Conservation (phyloP, 495 filamentous ascomycete species). For the Neurospora sp. region DNA sequence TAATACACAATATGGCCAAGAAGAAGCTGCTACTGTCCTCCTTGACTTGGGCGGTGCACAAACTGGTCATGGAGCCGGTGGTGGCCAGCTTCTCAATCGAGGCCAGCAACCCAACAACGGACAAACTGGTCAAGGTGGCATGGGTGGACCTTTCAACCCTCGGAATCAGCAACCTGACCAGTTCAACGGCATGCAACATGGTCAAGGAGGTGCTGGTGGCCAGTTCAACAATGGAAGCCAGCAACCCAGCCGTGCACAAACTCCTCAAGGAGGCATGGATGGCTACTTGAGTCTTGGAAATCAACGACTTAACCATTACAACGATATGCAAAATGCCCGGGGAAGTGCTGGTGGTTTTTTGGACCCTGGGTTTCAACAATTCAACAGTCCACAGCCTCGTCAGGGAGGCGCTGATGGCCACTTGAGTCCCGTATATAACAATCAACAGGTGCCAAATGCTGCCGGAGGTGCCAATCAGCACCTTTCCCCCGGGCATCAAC, state of each 20-base stretch:
- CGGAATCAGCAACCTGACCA: not conserved
- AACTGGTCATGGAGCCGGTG: not conserved
- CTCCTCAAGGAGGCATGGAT: not conserved
- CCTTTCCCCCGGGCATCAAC: not conserved
- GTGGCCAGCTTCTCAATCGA: too few species aligned
- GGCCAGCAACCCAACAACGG: not conserved
- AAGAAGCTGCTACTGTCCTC: not conserved
- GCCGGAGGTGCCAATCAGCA: not conserved
- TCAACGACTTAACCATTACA: not conserved
- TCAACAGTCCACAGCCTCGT: not conserved
- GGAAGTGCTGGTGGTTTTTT: not conserved
- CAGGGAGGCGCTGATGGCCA: not conserved
- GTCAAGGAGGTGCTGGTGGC: not conserved
- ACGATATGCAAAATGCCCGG: not conserved
- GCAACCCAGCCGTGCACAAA: not conserved
- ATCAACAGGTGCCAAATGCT: not conserved
- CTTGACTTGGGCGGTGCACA: not conserved
- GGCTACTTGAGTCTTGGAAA: not conserved
- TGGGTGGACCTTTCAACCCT: not conserved
- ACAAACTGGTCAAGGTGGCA: not conserved
- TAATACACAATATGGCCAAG: not conserved
- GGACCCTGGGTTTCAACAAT: not conserved
- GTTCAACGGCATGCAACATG: not conserved
- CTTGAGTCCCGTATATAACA: not conserved
- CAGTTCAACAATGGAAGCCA: not conserved